Conservation (phyloP, 805 yeast genomes). For the Suhomyces sp. region DNA sequence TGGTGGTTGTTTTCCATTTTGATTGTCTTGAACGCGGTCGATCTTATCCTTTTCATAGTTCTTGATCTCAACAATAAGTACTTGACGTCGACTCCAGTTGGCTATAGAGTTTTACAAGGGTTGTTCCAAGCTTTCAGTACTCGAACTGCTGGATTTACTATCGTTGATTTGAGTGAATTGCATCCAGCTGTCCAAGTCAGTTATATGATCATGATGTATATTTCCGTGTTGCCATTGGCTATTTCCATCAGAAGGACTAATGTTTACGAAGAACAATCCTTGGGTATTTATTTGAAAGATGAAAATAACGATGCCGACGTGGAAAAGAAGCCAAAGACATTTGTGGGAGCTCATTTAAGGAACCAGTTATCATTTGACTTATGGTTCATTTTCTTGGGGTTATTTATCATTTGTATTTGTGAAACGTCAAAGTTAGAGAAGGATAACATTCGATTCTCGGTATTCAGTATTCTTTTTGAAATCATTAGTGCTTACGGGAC, state of each 20-base stretch:
- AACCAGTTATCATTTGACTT: slow-evolving; percentile 90
- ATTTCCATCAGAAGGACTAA: slow-evolving; percentile 95
- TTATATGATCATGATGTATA: slow-evolving; percentile 96
- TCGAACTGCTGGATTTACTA: slow-evolving; percentile 89
- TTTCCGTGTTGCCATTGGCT: slow-evolving; percentile 93
- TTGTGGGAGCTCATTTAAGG: slow-evolving; percentile 83
- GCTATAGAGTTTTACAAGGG: slow-evolving; percentile 76
- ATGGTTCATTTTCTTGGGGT: slow-evolving; percentile 88
- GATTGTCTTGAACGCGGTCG: slow-evolving; percentile 69
- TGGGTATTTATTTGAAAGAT: slow-evolving; percentile 74
- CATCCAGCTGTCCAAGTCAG: slow-evolving; percentile 93
- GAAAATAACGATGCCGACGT: slow-evolving; percentile 27
- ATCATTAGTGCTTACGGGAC: slow-evolving; percentile 95
- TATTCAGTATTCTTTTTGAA: slow-evolving; percentile 80
- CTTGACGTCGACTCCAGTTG: slow-evolving; percentile 56
- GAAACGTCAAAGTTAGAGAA: slow-evolving; percentile 65
- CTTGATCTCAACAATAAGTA: slow-evolving; percentile 59
- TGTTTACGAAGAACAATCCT: slow-evolving; percentile 94
- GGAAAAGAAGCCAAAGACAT: slow-evolving; percentile 52
- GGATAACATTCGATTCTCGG: slow-evolving; percentile 49
- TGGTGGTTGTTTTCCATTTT: slow-evolving; percentile 89
- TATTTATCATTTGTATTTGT: slow-evolving; percentile 82
- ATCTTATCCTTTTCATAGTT: slow-evolving; percentile 75
- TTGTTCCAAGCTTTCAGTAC: slow-evolving; percentile 88
- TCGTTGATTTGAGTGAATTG: slow-evolving; percentile 63